phyloP scores from a whole-genome alignment of 2,329 filamentous ascomycete species.

The Verticillium isaacii region DNA sequence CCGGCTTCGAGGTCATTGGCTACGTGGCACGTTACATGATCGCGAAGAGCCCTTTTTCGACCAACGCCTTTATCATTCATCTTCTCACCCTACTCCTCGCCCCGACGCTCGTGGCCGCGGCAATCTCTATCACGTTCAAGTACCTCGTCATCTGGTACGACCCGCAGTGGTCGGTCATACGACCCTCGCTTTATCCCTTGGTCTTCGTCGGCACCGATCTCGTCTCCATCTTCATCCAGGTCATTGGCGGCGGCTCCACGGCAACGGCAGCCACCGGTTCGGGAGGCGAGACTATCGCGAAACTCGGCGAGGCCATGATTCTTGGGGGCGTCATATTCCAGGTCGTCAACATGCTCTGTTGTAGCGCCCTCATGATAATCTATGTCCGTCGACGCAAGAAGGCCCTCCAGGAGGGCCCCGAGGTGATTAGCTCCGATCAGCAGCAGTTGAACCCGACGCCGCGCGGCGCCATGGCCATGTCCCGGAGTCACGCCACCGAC shows the following conservation, averaged over 20 bases:
- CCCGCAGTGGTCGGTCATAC: slow-evolving; percentile 30
- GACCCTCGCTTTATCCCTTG: slow-evolving; percentile 38
- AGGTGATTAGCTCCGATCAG: not conserved
- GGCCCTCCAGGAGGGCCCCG: not conserved
- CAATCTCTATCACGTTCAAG: slow-evolving; percentile 41
- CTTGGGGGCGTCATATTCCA: slow-evolving; percentile 19
- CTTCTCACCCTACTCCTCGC: slow-evolving; percentile 35
- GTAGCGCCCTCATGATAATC: slow-evolving; percentile 10
- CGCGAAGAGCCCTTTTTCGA: slow-evolving; percentile 30
- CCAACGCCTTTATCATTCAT: slow-evolving; percentile 33
- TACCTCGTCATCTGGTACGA: slow-evolving; percentile 39
- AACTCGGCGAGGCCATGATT: slow-evolving; percentile 13
- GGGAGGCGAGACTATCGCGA: slow-evolving; percentile 3
- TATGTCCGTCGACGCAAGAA: slow-evolving; percentile 4
- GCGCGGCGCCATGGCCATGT: not conserved
- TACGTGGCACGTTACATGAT: not conserved
- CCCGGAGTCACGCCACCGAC: not conserved
- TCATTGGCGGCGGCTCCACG: slow-evolving; percentile 12
- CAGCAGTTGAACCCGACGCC: not conserved
- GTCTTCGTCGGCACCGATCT: slow-evolving; percentile 46
- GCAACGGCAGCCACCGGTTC: slow-evolving; percentile 5
- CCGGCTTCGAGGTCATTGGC: not conserved
- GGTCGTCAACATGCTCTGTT: slow-evolving; percentile 20
- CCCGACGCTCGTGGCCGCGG: slow-evolving; percentile 37
- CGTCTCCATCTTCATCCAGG: slow-evolving; percentile 26